phyloP scores from a whole-genome alignment of 495 filamentous ascomycete species.

The Aspergillus diversus region DNA sequence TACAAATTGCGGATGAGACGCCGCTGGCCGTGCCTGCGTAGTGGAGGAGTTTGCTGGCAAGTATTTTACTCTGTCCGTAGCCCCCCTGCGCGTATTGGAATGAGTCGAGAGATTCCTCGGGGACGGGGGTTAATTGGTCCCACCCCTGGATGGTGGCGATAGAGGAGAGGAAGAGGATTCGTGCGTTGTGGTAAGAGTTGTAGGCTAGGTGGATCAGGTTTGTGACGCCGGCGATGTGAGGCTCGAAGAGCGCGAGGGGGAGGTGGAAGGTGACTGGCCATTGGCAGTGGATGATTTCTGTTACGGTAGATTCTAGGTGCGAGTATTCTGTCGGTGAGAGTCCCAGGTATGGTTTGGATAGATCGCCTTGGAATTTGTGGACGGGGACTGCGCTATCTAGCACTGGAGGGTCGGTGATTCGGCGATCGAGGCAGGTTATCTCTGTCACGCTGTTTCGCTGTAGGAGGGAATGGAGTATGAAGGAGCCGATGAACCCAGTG shows the following conservation, averaged over 20 bases:
- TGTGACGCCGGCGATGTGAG: conserved; percentile 53
- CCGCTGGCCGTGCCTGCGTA: conserved; percentile 34
- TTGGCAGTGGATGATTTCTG: conserved; percentile 59
- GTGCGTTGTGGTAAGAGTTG: conserved; percentile 39
- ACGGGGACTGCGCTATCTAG: background rate
- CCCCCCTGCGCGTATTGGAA: conserved; percentile 41
- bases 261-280: conserved; percentile 65
- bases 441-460: conserved; percentile 36
- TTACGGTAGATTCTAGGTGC: conserved; percentile 41
- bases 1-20: conserved; percentile 47
- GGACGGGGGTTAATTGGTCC: conserved; percentile 35
- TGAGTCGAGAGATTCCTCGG: conserved; percentile 48
- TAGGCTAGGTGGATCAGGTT: conserved; percentile 52
- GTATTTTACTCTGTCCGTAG: conserved; percentile 57
- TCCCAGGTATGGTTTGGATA: conserved; percentile 48
- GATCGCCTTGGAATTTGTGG: conserved; percentile 42
- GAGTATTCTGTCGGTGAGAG: conserved; percentile 39
- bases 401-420: background rate
- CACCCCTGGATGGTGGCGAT: conserved; percentile 48
- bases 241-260: conserved; percentile 53
- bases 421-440: conserved; percentile 57
- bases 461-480: conserved; percentile 49
- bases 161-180: conserved; percentile 57
- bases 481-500: conserved; percentile 58
- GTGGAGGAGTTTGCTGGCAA: conserved; percentile 53